Evolutionary conservation across 805 yeast genomes (phyloP), one percentile per base, ranked within the genome.

Genomic region (Yarrowia keelungensis): DNA sequence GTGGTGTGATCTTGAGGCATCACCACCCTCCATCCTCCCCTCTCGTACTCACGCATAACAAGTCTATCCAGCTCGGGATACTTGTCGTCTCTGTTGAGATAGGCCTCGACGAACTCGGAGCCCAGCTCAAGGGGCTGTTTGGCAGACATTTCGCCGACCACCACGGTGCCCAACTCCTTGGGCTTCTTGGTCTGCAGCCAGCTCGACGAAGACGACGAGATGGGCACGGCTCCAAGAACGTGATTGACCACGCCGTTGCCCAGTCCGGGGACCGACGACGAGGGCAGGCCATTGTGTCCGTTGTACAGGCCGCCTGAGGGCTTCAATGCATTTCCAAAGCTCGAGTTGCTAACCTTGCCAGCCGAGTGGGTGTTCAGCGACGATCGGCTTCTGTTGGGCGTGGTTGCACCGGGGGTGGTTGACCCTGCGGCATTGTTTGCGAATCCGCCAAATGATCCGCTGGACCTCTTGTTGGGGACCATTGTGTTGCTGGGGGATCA

Each of bases 61-160:
- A 75, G 70, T 32, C 76, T 71, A 53, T 77, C 80, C 39, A 78
- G 72, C 22, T 78, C 80, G 8, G 80, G 80, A 69, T 75, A 78
- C 61, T 74, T 71, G 35, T 67, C 65, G 69, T 78, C 80, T 16
- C 71, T 68, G 36, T 73, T 75, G 12, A 77, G 64, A 43, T 70
- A 76, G 15, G 74, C 67, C 36, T 77, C 77, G 32, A 77, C 69
- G 46, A 73, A 72, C 46, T 70, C 70, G 9, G 73, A 41, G n/a
- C 75, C 78, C n/a, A 75, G 71, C 39, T 72, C 73, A 64, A 72
- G 74, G 3, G 73, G 71, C 8, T 71, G 68, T 38, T 70, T 68
- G 35, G 53, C 22, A 9, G 59, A 32, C 61, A 65, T 51, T 14
- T 65, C 68, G 36, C 41, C 43, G 41, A 65, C 68, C 12, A 61